Percentiles rank a stretch among this genome's conserved stretches.
Evolutionary conservation across 208 protist species (phyloP).

Genomic region (Trypanosoma conorhini): DNA sequence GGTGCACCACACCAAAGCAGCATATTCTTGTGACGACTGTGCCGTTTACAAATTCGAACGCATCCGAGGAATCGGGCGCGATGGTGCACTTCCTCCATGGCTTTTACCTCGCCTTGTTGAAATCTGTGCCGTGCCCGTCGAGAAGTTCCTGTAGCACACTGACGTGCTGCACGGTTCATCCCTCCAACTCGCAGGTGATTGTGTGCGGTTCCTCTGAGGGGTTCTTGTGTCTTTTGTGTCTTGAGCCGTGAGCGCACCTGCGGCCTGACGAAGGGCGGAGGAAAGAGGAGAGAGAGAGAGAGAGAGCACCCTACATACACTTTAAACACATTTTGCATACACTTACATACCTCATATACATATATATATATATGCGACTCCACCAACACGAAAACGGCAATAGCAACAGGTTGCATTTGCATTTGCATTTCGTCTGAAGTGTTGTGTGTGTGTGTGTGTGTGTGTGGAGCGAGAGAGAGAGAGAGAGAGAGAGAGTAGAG

Average conservation of each 20-base stretch:
- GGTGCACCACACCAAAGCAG: constrained; percentile 66
- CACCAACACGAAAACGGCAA: not conserved
- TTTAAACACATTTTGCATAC: too few species aligned
- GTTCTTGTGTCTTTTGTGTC: constrained; percentile 32
- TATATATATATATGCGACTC: constrained; percentile 7
- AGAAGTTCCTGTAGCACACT: constrained; percentile 37
- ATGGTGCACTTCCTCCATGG: constrained; percentile 72
- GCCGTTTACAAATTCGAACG: constrained; percentile 17
- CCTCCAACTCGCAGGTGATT: constrained; percentile 64
- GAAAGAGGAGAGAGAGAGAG: not conserved
- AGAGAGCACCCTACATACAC: not conserved
- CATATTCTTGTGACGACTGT: constrained; percentile 64
- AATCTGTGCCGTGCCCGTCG: constrained; percentile 47
- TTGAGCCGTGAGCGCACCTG: not conserved
- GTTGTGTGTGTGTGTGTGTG: too few species aligned
- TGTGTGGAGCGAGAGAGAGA: not conserved
- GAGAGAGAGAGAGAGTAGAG: constrained; percentile 1
- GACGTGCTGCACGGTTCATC: constrained; percentile 47
- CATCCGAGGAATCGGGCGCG: constrained; percentile 17
- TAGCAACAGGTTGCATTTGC: not conserved
- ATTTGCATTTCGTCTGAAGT: not conserved
- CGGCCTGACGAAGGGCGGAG: not conserved
- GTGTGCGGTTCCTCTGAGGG: constrained; percentile 46
- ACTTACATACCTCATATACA: not conserved
- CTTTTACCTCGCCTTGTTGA: constrained; percentile 62